A percentile compares a stretch with the other conserved stretches of the same genome.
Evolutionary conservation across 1,139 yeast species (phyloP).

Genomic region (Geotrichum phurueaensis): DNA sequence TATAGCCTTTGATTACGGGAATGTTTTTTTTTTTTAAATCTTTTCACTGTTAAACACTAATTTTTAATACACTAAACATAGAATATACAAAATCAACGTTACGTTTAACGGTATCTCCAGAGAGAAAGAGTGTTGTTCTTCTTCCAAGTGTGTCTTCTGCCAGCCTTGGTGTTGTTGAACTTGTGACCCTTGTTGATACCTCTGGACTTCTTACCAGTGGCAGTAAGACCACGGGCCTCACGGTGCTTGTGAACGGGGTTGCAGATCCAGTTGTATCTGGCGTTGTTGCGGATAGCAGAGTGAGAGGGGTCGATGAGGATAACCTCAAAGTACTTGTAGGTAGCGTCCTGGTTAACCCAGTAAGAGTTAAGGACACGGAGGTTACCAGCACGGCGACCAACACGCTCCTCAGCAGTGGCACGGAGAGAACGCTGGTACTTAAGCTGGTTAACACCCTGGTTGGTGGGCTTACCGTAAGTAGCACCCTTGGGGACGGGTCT

Average conservation of each 20-base stretch:
- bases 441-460: conserved; percentile 99
- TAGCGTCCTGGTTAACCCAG: conserved; percentile 99
- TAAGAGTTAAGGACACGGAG: conserved; percentile 98
- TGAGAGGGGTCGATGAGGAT: conserved; percentile 95
- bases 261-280: conserved; percentile 99
- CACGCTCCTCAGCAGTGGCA: conserved; percentile 99
- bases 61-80: background rate
- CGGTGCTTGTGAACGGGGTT: conserved; percentile 99
- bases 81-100: background rate
- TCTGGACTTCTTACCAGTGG: conserved; percentile 98
- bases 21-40: background rate
- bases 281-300: conserved; percentile 98
- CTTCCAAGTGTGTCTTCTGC: conserved; percentile 99
- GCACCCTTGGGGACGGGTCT: conserved; percentile 99
- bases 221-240: conserved; percentile 98
- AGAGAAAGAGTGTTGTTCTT: conserved; percentile 96
- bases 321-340: conserved; percentile 98
- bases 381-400: conserved; percentile 98
- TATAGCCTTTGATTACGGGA: too few relatives aligned
- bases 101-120: conserved; percentile 95
- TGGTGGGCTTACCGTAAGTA: conserved; percentile 99
- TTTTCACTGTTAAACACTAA: background rate
- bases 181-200: conserved; percentile 99
- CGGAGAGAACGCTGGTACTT: conserved; percentile 98
- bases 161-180: conserved; percentile 96